These are phyloP conservation scores for Aspergillus uvarum DNA, from an alignment of 2,329 filamentous ascomycete species.

Conservation along the genomic window DNA sequence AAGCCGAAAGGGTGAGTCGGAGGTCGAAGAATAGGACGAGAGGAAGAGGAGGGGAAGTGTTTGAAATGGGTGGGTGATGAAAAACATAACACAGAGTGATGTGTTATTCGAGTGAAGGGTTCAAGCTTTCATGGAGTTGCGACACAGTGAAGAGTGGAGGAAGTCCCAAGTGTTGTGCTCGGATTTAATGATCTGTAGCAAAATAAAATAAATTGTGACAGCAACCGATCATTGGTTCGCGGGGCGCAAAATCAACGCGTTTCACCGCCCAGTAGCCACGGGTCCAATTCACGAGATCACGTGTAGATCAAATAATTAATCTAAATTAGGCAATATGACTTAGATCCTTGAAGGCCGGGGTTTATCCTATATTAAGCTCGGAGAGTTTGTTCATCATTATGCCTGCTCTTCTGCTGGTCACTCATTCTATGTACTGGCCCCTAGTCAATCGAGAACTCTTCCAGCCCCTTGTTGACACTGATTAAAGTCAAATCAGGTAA, in stretches of 20 bases:
- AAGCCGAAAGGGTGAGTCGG: not conserved
- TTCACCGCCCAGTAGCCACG: constrained; percentile 4
- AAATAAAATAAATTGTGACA: constrained; percentile 3
- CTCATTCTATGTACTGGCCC: too few relatives aligned
- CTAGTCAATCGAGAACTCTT: too few relatives aligned
- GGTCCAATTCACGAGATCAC: too few relatives aligned
- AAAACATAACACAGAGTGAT: not conserved
- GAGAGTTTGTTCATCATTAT: too few relatives aligned
- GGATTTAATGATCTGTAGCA: constrained; percentile 2
- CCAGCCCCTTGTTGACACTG: too few relatives aligned
- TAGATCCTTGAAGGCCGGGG: too few relatives aligned
- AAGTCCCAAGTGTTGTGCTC: not conserved
- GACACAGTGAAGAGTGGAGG: not conserved
- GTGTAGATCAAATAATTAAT: too few relatives aligned
- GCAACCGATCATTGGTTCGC: not conserved
- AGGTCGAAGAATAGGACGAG: not conserved
- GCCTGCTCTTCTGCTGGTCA: too few relatives aligned
- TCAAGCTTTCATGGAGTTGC: not conserved
- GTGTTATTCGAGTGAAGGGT: not conserved
- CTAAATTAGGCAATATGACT: too few relatives aligned
- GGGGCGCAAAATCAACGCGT: constrained; percentile 4
- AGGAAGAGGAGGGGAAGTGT: not conserved
- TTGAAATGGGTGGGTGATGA: not conserved
- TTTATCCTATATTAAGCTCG: too few relatives aligned
- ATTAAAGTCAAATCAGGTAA: too few relatives aligned